Conservation (phyloP, 805 yeast genomes). For the Hanseniaspora pseudoguilliermondii region DNA sequence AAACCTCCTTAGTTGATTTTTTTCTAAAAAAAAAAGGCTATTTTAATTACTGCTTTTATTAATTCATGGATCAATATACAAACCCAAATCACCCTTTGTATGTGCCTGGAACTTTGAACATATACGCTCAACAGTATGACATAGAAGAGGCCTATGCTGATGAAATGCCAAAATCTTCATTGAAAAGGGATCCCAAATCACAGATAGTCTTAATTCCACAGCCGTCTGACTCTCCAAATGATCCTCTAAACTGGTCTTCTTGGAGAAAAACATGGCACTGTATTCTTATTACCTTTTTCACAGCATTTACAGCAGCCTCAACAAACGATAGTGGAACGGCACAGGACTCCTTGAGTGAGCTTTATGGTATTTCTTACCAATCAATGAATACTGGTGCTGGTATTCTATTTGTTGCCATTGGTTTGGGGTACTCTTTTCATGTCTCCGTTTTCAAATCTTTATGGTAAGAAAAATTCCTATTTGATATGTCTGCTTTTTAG, state of each 20-base stretch:
- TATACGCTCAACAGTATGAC: conserved; percentile 30
- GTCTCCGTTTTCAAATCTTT: conserved; percentile 56
- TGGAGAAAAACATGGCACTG: conserved; percentile 36
- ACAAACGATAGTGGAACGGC: conserved; percentile 64
- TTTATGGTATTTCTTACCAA: conserved; percentile 49
- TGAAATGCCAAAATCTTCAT: conserved; percentile 20
- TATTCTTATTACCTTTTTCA: conserved; percentile 39
- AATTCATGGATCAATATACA: conserved; percentile 29
- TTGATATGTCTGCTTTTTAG: conserved; percentile 49
- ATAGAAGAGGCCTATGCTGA: conserved; percentile 21
- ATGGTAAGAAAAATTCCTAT: conserved; percentile 56
- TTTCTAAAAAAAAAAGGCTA: too few species aligned
- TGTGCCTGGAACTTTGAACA: conserved; percentile 45
- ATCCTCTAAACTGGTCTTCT: conserved; percentile 49
- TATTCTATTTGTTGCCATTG: conserved; percentile 57
- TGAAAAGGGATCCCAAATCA: conserved; percentile 26
- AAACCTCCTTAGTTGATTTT: too few species aligned
- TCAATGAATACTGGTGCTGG: conserved; percentile 75
- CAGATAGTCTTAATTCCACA: conserved; percentile 44
- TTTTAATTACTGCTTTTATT: too few species aligned
- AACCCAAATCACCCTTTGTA: conserved; percentile 33
- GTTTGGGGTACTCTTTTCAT: conserved; percentile 46
- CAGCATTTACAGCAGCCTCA: conserved; percentile 59
- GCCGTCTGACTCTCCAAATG: conserved; percentile 54
- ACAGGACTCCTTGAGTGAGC: conserved; percentile 50